phyloP scores from a whole-genome alignment of 345 rosid genomes.

The Punica granatum region DNA sequence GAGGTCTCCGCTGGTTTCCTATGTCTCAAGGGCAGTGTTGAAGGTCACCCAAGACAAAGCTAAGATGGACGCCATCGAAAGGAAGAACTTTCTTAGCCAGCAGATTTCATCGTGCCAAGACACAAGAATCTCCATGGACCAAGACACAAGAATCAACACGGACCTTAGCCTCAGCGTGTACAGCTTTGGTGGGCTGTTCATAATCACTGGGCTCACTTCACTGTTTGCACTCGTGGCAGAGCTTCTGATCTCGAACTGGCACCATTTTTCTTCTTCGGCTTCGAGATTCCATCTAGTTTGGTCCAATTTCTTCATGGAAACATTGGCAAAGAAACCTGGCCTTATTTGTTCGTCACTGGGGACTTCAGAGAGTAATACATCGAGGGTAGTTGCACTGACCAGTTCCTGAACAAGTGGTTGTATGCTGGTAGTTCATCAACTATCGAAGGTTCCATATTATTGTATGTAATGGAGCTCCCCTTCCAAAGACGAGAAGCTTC shows the following conservation, averaged over 20 bases:
- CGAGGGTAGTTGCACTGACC: too few species aligned
- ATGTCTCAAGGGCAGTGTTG: conserved; percentile 39
- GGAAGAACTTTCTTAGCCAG: not conserved
- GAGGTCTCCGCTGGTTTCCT: conserved; percentile 27
- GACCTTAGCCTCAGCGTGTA: conserved; percentile 22
- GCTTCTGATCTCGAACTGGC: not conserved
- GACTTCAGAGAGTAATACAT: too few species aligned
- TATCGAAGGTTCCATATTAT: too few species aligned
- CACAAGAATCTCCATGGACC: too few species aligned
- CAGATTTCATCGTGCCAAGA: conserved; percentile 5
- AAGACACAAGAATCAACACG: conserved; percentile 7
- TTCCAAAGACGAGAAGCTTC: too few species aligned
- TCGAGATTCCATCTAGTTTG: not conserved
- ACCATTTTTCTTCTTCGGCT: not conserved
- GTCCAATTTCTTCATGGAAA: not conserved
- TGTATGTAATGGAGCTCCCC: too few species aligned
- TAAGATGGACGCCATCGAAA: conserved; percentile 16
- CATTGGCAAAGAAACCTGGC: not conserved
- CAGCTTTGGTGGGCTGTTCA: conserved; percentile 39
- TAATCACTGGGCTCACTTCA: conserved; percentile 30
- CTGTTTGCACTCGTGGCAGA: conserved; percentile 20
- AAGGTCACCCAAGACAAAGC: conserved; percentile 24
- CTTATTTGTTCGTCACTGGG: too few species aligned
- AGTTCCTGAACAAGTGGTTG: too few species aligned
- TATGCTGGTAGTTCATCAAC: too few species aligned